These are phyloP conservation scores for Colletotrichum truncatum DNA, from an alignment of 2,329 filamentous ascomycete species.

Conservation along the genomic window DNA sequence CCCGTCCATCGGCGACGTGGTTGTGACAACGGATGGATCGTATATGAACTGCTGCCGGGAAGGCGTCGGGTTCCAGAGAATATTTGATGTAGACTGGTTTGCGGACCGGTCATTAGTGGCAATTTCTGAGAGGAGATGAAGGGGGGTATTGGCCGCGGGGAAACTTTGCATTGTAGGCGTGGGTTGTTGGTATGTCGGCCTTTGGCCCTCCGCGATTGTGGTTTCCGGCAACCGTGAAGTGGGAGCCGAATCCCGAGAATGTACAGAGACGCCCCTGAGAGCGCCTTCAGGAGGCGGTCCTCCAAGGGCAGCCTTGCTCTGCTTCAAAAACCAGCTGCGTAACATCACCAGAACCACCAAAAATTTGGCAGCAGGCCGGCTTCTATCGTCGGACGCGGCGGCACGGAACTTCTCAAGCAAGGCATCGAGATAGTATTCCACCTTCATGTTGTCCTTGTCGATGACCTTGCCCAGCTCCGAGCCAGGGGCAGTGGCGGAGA, in stretches of 20 bases:
- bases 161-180: constrained; percentile 36
- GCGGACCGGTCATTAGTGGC: constrained; percentile 52
- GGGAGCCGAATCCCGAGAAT: no score
- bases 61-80: constrained; percentile 34
- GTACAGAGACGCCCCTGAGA: neutral
- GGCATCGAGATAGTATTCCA: constrained; percentile 73
- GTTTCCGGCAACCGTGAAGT: neutral
- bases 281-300: constrained; percentile 17
- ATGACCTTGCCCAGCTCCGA: constrained; percentile 77
- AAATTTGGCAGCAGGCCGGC: constrained; percentile 75
- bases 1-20: constrained; percentile 7
- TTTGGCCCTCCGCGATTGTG: constrained; percentile 24
- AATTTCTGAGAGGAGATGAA: constrained; percentile 66
- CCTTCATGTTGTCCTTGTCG: constrained; percentile 72
- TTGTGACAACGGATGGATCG: constrained; percentile 33
- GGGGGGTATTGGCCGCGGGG: constrained; percentile 57
- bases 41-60: constrained; percentile 49
- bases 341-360: constrained; percentile 76
- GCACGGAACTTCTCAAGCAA: constrained; percentile 74
- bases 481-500: constrained; percentile 69
- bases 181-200: constrained; percentile 32
- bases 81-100: constrained; percentile 20
- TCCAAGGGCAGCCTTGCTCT: constrained; percentile 43
- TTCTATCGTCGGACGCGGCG: constrained; percentile 70
- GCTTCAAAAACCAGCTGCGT: constrained; percentile 72